Conservation (phyloP, 352 stramenopile species). For the Globisporangium irregulare region DNA sequence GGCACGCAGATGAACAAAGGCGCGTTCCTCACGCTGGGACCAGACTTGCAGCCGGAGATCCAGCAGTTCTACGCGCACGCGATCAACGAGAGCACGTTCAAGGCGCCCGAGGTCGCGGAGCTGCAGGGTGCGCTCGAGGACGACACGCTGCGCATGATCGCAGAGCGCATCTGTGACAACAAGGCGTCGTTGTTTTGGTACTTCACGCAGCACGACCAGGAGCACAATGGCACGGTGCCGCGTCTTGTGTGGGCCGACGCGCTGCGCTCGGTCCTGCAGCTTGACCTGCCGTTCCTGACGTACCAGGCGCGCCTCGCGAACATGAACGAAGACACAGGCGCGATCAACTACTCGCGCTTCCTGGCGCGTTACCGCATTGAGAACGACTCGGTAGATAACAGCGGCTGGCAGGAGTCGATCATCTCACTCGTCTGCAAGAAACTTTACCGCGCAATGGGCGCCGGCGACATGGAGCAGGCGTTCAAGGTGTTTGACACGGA, state of each 20-base stretch:
- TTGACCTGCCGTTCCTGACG: constrained; percentile 89
- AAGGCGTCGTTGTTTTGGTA: constrained; percentile 93
- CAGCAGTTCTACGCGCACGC: constrained; percentile 93
- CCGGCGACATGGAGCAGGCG: constrained; percentile 82
- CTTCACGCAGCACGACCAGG: constrained; percentile 91
- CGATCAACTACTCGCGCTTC: constrained; percentile 94
- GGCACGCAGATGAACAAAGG: constrained; percentile 92
- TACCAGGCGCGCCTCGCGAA: constrained; percentile 89
- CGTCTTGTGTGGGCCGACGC: constrained; percentile 89
- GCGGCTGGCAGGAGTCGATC: constrained; percentile 89
- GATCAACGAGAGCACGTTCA: constrained; percentile 80
- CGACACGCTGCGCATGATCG: constrained; percentile 92
- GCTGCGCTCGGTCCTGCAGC: constrained; percentile 87
- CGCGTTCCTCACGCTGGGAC: constrained; percentile 89
- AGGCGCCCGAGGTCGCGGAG: constrained; percentile 56
- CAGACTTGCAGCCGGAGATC: constrained; percentile 90
- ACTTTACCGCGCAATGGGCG: constrained; percentile 90
- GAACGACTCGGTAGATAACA: constrained; percentile 83
- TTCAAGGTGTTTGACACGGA: constrained; percentile 92
- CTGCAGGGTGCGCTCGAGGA: constrained; percentile 84
- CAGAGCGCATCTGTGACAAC: constrained; percentile 91
- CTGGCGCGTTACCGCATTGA: constrained; percentile 92
- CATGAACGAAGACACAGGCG: constrained; percentile 67
- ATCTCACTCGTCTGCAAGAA: constrained; percentile 92
- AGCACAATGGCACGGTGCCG: constrained; percentile 81